Evolutionary conservation across 768 basidiomycete species (phyloP).

Genomic region (Termitomyces titanicus): DNA sequence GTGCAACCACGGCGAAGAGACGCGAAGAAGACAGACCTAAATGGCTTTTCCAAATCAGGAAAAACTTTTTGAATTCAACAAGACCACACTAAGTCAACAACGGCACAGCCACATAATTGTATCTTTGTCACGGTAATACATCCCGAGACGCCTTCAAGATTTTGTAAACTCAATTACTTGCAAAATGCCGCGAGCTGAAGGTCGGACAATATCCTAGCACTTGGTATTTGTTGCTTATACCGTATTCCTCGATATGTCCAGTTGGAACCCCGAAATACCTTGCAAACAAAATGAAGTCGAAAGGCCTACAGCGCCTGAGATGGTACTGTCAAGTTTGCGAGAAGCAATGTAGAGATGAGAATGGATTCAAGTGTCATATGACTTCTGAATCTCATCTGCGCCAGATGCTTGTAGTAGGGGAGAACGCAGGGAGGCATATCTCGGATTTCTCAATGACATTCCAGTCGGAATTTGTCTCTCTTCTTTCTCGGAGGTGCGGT

Average conservation of each 20-base stretch:
- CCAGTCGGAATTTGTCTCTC: slow-evolving; percentile 86
- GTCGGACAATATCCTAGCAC: slow-evolving; percentile 32
- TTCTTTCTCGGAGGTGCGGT: slow-evolving; percentile 78
- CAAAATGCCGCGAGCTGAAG: slow-evolving; percentile 83
- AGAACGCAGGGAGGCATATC: slow-evolving; percentile 90
- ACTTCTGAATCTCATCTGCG: slow-evolving; percentile 87
- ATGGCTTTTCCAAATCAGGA: no score
- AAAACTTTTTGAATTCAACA: not conserved
- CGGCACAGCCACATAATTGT: not conserved
- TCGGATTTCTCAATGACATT: slow-evolving; percentile 85
- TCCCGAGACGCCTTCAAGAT: not conserved
- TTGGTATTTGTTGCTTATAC: not conserved
- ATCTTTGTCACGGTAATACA: not conserved
- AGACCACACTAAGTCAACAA: not conserved
- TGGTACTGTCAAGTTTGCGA: slow-evolving; percentile 99
- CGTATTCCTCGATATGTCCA: slow-evolving; percentile 22
- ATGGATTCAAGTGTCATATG: slow-evolving; percentile 96
- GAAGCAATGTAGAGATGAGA: slow-evolving; percentile 98
- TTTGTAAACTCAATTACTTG: not conserved
- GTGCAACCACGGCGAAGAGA: no score
- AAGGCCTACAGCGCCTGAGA: slow-evolving; percentile 90
- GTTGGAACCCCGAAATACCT: slow-evolving; percentile 88
- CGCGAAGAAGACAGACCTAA: no score
- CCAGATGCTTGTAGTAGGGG: slow-evolving; percentile 92
- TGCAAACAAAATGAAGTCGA: slow-evolving; percentile 97